Conservation (phyloP, 495 filamentous ascomycete genomes). For the Penicillium fimorum region DNA sequence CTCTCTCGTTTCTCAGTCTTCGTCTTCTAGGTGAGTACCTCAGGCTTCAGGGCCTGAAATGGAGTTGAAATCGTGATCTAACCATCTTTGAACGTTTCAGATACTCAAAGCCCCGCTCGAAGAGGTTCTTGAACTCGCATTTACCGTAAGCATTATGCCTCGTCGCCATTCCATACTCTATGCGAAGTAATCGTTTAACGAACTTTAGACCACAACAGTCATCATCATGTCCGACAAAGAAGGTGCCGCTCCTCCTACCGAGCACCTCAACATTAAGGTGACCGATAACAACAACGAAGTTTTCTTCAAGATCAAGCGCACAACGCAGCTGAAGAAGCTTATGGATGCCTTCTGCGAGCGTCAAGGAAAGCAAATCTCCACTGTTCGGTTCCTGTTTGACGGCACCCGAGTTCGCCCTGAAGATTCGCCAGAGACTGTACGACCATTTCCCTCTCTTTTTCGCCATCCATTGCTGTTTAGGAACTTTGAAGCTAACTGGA, state of each 20-base stretch:
- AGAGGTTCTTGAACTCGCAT: not conserved
- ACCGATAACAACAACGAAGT: constrained; percentile 99
- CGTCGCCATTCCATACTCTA: not conserved
- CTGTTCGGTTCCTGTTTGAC: constrained; percentile 94
- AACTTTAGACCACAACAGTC: not conserved
- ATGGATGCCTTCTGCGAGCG: constrained; percentile 99
- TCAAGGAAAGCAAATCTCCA: constrained; percentile 80
- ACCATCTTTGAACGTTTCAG: not conserved
- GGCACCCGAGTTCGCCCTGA: constrained; percentile 83
- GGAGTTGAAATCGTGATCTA: not conserved
- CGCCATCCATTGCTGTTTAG: not conserved
- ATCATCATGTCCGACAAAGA: constrained; percentile 26
- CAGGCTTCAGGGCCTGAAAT: not conserved
- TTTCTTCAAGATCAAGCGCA: constrained; percentile 99
- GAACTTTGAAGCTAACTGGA: constrained; percentile 11
- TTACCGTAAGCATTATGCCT: constrained; percentile 11
- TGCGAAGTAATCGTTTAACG: constrained; percentile 6
- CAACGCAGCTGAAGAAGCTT: constrained; percentile 91
- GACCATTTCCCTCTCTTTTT: constrained; percentile 35
- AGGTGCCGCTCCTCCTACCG: constrained; percentile 58
- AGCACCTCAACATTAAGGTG: constrained; percentile 99
- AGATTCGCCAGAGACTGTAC: constrained; percentile 89
- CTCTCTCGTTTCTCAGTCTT: not conserved
- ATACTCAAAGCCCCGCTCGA: constrained; percentile 1
- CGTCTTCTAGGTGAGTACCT: constrained; percentile 6